Base-by-base conservation (phyloP, 1,284 basidiomycete species). In the Leccinum ponderosum region DNA sequence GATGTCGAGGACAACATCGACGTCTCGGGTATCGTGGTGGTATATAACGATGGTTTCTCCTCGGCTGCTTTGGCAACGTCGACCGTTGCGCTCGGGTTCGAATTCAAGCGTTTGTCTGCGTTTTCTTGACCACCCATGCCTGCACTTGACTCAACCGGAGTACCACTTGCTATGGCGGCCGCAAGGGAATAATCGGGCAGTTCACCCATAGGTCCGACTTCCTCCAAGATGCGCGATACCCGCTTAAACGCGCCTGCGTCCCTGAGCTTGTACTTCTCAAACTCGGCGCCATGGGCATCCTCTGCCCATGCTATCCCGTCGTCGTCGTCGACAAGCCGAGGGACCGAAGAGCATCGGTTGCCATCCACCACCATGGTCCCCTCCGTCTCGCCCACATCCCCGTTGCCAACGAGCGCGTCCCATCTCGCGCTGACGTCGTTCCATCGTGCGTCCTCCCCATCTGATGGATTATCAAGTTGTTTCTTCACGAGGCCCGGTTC, bases 401-500 rank as follows among this genome's bases (percentile, higher is more conserved):
- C 66, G 0, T 33, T 20, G 9, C 53, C 57, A 1, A 67, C 65
- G 12, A 71, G 62, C 1, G 80, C 78, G 48, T 89, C 87, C 87
- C 85, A 88, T 5, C 78, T 77, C 2, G 78, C 75, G 44, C 81
- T 79, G 2, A 85, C 78, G 62, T 85, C 82, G 14, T 79, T 76
- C 81, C 82, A 84, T 47, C 72, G 71, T 27, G 72, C 58, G 53
- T 78, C 76, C 42, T 70, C 71, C 62, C 71, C 71, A 4, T 72
- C 79, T 76, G 14, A 82, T 76, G 64, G 80, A 75, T 62, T 60
- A 73, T 68, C 15, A 63, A 73, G 67, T 55, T 82, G 80, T 65
- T 80, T 83, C 75, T 80, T 82, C 12, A 87, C 71, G 9, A 87
- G 72, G 15, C 85, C 86, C 15, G 80, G 67, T 67, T 86, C 82